Conservation (phyloP, 176 grass and related monocot genomes). For the Dactylis glomerata region DNA sequence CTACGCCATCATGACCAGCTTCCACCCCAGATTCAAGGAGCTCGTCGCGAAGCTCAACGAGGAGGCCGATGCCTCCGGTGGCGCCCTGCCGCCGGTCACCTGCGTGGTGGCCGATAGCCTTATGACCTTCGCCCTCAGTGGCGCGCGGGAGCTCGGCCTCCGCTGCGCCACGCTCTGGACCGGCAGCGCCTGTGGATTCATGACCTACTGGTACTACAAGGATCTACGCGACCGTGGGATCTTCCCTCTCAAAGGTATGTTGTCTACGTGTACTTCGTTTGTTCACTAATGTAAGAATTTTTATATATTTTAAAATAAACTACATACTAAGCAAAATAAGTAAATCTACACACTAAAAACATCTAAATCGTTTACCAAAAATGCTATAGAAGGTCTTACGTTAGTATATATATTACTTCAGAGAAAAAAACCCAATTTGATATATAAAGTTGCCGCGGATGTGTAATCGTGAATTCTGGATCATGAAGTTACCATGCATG, state of each 20-base stretch:
- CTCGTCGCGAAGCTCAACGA: slow-evolving; percentile 5
- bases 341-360: no score
- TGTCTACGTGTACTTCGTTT: no score
- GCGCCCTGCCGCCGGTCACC: background rate
- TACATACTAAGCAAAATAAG: no score
- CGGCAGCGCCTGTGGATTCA: slow-evolving; percentile 30
- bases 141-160: slow-evolving; percentile 30
- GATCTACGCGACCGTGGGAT: slow-evolving; percentile 34
- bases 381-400: no score
- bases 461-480: no score
- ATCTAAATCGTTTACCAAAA: no score
- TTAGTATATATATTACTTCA: no score
- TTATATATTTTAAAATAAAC: no score
- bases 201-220: slow-evolving; percentile 41
- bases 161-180: slow-evolving; percentile 42
- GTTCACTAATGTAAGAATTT: no score
- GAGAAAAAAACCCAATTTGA: no score
- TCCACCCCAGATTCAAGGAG: slow-evolving; percentile 17
- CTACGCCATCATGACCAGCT: slow-evolving; percentile 9
- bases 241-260: slow-evolving; percentile 30
- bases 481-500: no score
- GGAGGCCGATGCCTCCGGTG: background rate
- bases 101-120: slow-evolving; percentile 38
- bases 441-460: no score
- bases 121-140: slow-evolving; percentile 31